phyloP scores from a whole-genome alignment of 176 grass and related monocot species.

The Phyllostachys edulis region DNA sequence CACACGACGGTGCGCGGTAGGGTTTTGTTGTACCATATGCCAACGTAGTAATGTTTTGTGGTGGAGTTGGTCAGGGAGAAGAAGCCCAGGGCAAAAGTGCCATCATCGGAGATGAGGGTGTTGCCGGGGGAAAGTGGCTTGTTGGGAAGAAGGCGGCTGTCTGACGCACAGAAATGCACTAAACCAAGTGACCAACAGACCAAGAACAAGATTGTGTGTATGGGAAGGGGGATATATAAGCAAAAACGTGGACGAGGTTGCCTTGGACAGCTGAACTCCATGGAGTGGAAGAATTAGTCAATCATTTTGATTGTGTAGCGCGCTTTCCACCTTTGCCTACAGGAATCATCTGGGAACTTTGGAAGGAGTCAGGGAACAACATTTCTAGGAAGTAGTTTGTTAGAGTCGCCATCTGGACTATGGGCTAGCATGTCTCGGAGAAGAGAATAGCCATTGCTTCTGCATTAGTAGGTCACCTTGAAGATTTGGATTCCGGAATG shows the following conservation, averaged over 20 bases:
- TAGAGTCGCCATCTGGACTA: too few species aligned
- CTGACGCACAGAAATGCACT: too few species aligned
- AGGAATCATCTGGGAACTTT: background rate
- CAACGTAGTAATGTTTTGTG: constrained; percentile 7
- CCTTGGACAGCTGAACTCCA: background rate
- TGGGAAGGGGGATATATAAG: background rate
- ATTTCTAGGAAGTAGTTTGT: background rate
- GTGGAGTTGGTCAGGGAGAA: constrained; percentile 27
- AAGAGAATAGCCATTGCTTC: too few species aligned
- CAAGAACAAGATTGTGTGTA: too few species aligned
- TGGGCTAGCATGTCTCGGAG: too few species aligned
- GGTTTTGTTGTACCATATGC: constrained; percentile 42
- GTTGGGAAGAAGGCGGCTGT: too few species aligned
- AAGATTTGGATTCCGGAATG: too few species aligned
- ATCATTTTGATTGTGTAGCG: background rate
- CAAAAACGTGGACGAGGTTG: background rate
- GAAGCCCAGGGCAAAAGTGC: constrained; percentile 40
- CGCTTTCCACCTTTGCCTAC: background rate
- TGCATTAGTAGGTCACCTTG: too few species aligned
- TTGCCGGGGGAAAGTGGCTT: background rate
- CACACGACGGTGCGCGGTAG: constrained; percentile 14
- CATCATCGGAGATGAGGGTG: constrained; percentile 10
- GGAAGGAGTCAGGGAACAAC: background rate
- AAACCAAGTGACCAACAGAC: too few species aligned
- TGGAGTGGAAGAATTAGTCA: background rate